These are phyloP conservation scores for Paramecium pentaurelia DNA, from an alignment of 73 alveolate species.

Conservation along the genomic window DNA sequence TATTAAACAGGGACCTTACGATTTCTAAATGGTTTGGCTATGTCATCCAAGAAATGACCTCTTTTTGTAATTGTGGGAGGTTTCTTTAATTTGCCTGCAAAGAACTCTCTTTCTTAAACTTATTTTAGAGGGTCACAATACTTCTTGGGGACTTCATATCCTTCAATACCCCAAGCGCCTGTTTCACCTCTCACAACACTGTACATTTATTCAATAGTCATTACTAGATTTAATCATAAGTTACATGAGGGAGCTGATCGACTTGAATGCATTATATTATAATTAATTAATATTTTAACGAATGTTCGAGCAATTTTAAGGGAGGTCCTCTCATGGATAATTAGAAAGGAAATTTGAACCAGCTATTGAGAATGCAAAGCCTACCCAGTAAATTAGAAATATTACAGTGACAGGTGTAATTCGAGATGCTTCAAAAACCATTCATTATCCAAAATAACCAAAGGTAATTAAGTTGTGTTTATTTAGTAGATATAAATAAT, in stretches of 20 bases:
- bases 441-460: slow-evolving; percentile 22
- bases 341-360: slow-evolving; percentile 28
- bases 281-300: neutral
- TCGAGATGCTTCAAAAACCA: neutral
- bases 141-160: slow-evolving; percentile 61
- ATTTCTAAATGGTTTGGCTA: slow-evolving; percentile 22
- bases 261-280: neutral
- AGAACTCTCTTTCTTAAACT: neutral
- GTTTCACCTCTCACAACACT: slow-evolving; percentile 46
- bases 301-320: neutral
- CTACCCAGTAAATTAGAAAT: neutral
- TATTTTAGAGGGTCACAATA: slow-evolving; percentile 43
- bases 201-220: slow-evolving; percentile 59
- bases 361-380: neutral
- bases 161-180: slow-evolving; percentile 65
- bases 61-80: slow-evolving; percentile 45
- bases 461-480: neutral
- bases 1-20: slow-evolving; percentile 48
- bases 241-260: slow-evolving; percentile 45
- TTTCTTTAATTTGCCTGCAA: slow-evolving; percentile 41
- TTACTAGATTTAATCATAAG: slow-evolving; percentile 13
- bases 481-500: neutral
- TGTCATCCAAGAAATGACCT: slow-evolving; percentile 58
- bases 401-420: neutral
- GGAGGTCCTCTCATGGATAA: slow-evolving; percentile 22